These are phyloP conservation scores for Globisporangium nagaii DNA, from an alignment of 352 stramenopile genomes.

Conservation along the genomic window DNA sequence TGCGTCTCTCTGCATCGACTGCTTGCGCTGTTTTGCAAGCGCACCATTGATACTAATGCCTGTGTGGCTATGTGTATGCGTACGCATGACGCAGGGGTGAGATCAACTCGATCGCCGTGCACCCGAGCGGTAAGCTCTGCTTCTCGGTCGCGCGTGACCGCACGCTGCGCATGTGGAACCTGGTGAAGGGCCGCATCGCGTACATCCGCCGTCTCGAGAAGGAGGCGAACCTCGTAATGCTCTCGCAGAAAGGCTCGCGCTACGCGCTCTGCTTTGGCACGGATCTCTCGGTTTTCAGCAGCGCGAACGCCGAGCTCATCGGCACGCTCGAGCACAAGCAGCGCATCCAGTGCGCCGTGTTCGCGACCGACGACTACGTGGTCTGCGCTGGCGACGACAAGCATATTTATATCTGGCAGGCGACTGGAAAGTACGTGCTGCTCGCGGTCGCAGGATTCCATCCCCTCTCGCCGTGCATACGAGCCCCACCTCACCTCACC, in stretches of 20 bases:
- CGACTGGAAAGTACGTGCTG: slow-evolving; percentile 52
- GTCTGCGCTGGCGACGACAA: slow-evolving; percentile 78
- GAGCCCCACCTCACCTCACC: neutral
- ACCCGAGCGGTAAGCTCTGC: slow-evolving; percentile 85
- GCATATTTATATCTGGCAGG: slow-evolving; percentile 80
- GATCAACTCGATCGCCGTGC: slow-evolving; percentile 80
- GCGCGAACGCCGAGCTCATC: slow-evolving; percentile 63
- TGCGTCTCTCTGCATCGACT: slow-evolving; percentile 13
- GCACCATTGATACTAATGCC: too few relatives aligned
- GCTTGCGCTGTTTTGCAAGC: neutral
- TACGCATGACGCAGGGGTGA: slow-evolving; percentile 36
- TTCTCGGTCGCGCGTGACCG: slow-evolving; percentile 80
- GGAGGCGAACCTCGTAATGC: slow-evolving; percentile 67
- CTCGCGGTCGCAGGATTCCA: neutral
- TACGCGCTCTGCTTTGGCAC: slow-evolving; percentile 71
- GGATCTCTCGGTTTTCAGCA: slow-evolving; percentile 75
- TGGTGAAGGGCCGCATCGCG: slow-evolving; percentile 84
- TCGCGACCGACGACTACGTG: slow-evolving; percentile 68
- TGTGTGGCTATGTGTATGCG: neutral
- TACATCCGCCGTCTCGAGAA: slow-evolving; percentile 85
- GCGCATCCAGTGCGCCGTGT: slow-evolving; percentile 71
- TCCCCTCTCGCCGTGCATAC: neutral
- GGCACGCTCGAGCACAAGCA: slow-evolving; percentile 64
- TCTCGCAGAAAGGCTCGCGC: slow-evolving; percentile 66
- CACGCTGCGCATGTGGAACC: slow-evolving; percentile 88